phyloP scores from a whole-genome alignment of 345 rosid species.

The Acer saccharum region DNA sequence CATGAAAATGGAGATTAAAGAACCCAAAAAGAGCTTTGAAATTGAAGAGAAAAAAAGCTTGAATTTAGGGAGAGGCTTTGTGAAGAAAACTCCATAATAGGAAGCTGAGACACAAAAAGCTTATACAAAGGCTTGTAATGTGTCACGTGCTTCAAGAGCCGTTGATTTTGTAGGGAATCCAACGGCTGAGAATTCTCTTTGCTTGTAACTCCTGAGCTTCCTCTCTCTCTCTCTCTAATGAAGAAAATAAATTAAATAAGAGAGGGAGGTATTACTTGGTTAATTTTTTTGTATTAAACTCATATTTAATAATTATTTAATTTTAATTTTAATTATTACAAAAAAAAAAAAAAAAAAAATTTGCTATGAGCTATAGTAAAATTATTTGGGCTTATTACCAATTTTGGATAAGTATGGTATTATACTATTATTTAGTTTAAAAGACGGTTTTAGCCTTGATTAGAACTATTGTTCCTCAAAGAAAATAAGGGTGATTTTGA shows the following conservation, averaged over 20 bases:
- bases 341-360: neutral
- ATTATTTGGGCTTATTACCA: neutral
- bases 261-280: constrained; percentile 45
- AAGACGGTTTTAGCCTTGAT: too few relatives aligned
- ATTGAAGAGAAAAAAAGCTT: constrained; percentile 23
- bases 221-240: constrained; percentile 26
- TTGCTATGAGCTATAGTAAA: neutral
- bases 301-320: constrained; percentile 25
- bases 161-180: constrained; percentile 40
- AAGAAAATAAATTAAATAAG: too few relatives aligned
- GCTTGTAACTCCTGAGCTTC: constrained; percentile 63
- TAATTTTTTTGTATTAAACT: constrained; percentile 28
- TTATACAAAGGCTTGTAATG: constrained; percentile 37
- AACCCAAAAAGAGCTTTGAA: constrained; percentile 21
- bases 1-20: constrained; percentile 28
- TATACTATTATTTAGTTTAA: too few relatives aligned
- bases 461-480: too few relatives aligned
- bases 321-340: too few relatives aligned
- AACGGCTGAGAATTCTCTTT: constrained; percentile 36
- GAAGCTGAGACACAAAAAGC: constrained; percentile 33
- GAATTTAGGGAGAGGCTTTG: constrained; percentile 15
- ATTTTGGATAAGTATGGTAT: too few relatives aligned
- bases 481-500: too few relatives aligned
- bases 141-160: constrained; percentile 34
- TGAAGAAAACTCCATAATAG: constrained; percentile 25